Conservation (phyloP, 108 stramenopile species). For the Nitzschia sp. region DNA sequence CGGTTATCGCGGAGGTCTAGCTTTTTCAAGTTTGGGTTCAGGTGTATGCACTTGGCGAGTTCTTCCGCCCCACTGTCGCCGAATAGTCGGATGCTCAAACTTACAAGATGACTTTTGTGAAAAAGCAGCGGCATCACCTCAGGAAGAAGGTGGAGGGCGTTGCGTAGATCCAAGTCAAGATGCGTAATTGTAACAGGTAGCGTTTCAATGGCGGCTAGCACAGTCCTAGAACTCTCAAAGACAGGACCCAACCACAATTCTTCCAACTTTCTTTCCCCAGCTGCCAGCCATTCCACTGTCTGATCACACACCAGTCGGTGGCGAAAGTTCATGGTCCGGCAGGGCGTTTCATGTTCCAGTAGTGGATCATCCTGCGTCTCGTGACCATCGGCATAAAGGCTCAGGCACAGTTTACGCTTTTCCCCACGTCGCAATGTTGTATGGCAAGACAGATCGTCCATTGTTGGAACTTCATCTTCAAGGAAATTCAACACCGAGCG, state of each 20-base stretch:
- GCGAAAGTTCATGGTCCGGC: conserved; percentile 18
- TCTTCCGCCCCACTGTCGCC: conserved; percentile 29
- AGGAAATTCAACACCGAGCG: conserved; percentile 2
- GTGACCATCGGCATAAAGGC: background rate
- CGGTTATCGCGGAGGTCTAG: conserved; percentile 27
- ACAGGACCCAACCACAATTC: conserved; percentile 33
- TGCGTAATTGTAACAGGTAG: conserved; percentile 21
- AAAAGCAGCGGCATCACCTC: conserved; percentile 17
- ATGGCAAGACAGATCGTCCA: too few relatives aligned
- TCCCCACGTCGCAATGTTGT: background rate
- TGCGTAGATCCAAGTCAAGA: conserved; percentile 29
- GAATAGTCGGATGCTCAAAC: conserved; percentile 31
- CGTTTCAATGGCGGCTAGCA: conserved; percentile 7
- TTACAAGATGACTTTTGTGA: conserved; percentile 13
- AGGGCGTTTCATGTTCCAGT: background rate
- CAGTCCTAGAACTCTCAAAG: conserved; percentile 20
- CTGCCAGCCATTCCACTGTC: conserved; percentile 11
- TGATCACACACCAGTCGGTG: conserved; percentile 8
- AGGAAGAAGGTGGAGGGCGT: conserved; percentile 12
- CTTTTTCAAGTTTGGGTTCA: conserved; percentile 20
- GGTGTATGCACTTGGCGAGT: conserved; percentile 23
- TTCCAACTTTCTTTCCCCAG: background rate
- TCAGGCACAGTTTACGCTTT: conserved; percentile 5
- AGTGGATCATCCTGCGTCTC: too few relatives aligned
- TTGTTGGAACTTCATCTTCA: background rate